Conservation (phyloP, 73 alveolate genomes). For the Durusdinium trenchii region DNA sequence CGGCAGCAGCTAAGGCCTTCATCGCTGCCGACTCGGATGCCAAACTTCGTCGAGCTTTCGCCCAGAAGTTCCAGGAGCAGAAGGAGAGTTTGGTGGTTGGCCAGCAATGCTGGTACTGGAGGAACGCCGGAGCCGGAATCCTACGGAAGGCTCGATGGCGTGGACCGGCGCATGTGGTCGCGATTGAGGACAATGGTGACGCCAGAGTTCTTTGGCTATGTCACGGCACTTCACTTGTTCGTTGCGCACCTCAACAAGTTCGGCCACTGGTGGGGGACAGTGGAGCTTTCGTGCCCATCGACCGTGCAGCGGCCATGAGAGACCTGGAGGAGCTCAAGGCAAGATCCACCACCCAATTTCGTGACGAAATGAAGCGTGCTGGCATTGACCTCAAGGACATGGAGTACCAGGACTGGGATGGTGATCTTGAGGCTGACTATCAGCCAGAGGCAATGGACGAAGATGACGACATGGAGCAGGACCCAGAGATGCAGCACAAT, state of each 20-base stretch:
- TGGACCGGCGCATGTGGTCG: constrained; percentile 29
- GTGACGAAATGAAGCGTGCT: not conserved
- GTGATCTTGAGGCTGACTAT: not conserved
- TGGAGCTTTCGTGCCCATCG: not conserved
- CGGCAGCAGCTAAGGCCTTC: not conserved
- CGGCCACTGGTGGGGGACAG: not conserved
- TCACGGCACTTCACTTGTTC: not conserved
- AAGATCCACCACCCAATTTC: not conserved
- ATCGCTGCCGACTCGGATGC: constrained; percentile 31
- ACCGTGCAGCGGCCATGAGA: not conserved
- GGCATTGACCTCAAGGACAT: too few species aligned
- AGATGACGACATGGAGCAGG: not conserved
- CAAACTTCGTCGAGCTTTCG: constrained; percentile 9
- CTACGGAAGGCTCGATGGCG: constrained; percentile 36
- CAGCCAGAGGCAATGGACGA: not conserved
- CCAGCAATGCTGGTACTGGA: constrained; percentile 38
- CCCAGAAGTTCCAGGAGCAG: constrained; percentile 24
- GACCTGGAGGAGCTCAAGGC: constrained; percentile 10
- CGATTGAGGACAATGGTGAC: not conserved
- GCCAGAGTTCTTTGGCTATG: constrained; percentile 21
- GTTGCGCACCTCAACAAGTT: constrained; percentile 5
- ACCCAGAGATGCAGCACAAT: too few species aligned
- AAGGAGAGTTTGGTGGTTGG: not conserved
- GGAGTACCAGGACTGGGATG: not conserved
- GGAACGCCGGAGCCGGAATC: not conserved